Base-by-base conservation (phyloP, 2,329 filamentous ascomycete species). In the Clarireedia sp. region DNA sequence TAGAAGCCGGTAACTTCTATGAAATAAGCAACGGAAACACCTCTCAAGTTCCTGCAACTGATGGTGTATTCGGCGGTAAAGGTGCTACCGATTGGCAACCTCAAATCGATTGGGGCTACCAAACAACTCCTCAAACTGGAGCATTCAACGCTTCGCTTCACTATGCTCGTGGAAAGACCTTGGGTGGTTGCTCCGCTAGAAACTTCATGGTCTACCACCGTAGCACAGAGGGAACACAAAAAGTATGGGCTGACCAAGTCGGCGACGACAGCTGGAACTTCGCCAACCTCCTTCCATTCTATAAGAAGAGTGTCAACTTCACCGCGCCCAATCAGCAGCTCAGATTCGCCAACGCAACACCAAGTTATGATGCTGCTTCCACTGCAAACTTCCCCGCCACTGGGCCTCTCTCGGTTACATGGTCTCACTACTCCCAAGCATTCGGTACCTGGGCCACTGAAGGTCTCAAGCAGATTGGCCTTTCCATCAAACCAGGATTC, bases 221-320 rank as follows among this genome's bases (percentile, higher is more conserved):
- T 50, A 62, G 55, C 21, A 63, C 66, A 8, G 51, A 57, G 23
- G 54, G 23, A 60, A 60, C 36, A 72, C 71, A 16, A 59, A 69
- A 78, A 21, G 67, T 69, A 37, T 78, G 75, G 76, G 72, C 68
- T 3, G 62, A 69, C 17, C 58, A 69, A 3, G 66, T 71, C 2
- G 68, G 66, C 1, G 75, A 78, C 47, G 54, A 70, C 1, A 62
- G 67, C 3, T 81, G 76, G 70, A 72, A 70, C 57, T 76, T 75
- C 55, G 64, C 74, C 5, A 70, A 70, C 16, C 69, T 78, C 36
- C 67, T 74, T 19, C 73, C 73, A 3, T 80, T 74, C 64, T 70
- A 76, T 50, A 66, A 65, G 38, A 56, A 56, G 43, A 48, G 43
- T 37, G 49, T 56, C 21, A 53, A 56, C 36, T 56, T 56, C 33